Percentiles rank a stretch among this genome's conserved stretches.
Evolutionary conservation across 2,329 filamentous ascomycete species (phyloP).

Genomic region (Colletotrichum salicis): DNA sequence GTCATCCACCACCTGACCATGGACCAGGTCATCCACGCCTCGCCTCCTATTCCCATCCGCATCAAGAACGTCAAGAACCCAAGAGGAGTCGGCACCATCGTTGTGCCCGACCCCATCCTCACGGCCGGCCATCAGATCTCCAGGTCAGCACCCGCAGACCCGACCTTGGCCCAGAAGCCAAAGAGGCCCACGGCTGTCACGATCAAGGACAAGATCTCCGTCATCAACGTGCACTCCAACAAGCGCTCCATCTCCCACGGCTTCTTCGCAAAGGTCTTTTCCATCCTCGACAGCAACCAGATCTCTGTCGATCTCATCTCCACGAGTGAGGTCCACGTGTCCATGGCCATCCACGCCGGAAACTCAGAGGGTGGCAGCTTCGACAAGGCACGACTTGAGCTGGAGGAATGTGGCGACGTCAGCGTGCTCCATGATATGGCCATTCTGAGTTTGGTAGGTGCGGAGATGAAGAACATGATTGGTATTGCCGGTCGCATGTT

Average conservation of each 20-base stretch:
- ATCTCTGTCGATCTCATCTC: slow-evolving; percentile 97
- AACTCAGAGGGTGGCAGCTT: slow-evolving; percentile 71
- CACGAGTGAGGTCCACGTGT: slow-evolving; percentile 95
- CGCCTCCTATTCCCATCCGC: slow-evolving; percentile 81
- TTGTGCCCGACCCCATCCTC: slow-evolving; percentile 77
- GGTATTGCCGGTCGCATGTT: slow-evolving; percentile 96
- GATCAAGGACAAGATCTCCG: slow-evolving; percentile 95
- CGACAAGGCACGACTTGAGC: slow-evolving; percentile 74
- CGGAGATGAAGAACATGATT: slow-evolving; percentile 97
- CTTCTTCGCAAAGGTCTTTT: slow-evolving; percentile 94
- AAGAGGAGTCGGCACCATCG: slow-evolving; percentile 79
- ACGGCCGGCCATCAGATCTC: slow-evolving; percentile 68
- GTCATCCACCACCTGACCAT: slow-evolving; percentile 99
- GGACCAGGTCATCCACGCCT: slow-evolving; percentile 92
- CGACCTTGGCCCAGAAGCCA: slow-evolving; percentile 64
- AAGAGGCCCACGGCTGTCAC: slow-evolving; percentile 90
- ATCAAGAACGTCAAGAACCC: slow-evolving; percentile 95
- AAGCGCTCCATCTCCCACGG: slow-evolving; percentile 95
- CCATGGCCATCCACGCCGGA: slow-evolving; percentile 92
- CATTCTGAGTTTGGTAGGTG: slow-evolving; percentile 92
- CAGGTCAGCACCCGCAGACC: slow-evolving; percentile 57
- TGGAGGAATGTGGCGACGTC: slow-evolving; percentile 86
- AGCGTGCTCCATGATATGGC: slow-evolving; percentile 93
- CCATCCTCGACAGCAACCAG: slow-evolving; percentile 85
- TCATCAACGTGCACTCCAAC: slow-evolving; percentile 98